phyloP scores from a whole-genome alignment of 306 rosid genomes.

The Quercus ilex region DNA sequence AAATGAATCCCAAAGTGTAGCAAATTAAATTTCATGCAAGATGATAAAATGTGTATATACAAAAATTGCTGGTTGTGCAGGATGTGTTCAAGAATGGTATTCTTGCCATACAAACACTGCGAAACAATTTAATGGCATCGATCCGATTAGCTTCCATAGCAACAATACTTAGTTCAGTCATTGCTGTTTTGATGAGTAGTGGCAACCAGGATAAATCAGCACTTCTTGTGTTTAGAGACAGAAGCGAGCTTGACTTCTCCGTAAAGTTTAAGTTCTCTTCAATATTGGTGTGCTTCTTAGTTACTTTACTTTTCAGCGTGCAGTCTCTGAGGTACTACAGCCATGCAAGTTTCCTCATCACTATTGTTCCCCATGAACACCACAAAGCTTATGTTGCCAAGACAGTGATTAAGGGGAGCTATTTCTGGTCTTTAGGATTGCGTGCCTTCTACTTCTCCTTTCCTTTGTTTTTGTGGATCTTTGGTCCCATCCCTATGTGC shows the following conservation, averaged over 20 bases:
- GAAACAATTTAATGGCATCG: constrained; percentile 93
- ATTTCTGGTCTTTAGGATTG: constrained; percentile 82
- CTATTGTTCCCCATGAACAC: constrained; percentile 46
- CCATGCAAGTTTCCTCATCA: constrained; percentile 80
- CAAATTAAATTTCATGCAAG: too few species aligned
- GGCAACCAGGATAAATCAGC: constrained; percentile 8
- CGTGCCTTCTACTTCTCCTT: constrained; percentile 84
- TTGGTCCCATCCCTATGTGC: constrained; percentile 83
- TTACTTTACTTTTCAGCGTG: constrained; percentile 63
- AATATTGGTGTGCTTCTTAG: constrained; percentile 69
- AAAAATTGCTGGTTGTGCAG: constrained; percentile 20
- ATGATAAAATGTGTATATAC: neutral
- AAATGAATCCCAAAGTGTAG: too few species aligned
- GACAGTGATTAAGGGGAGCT: constrained; percentile 70
- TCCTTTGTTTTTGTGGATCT: constrained; percentile 82
- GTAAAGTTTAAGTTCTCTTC: constrained; percentile 49
- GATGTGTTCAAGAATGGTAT: constrained; percentile 66
- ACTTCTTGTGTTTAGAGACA: constrained; percentile 36
- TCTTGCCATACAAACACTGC: constrained; percentile 76
- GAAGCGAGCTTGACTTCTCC: constrained; percentile 39
- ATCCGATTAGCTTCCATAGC: constrained; percentile 88
- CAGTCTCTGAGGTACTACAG: constrained; percentile 85
- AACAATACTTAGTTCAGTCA: constrained; percentile 70
- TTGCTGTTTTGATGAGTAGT: constrained; percentile 64
- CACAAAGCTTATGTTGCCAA: constrained; percentile 56